These are phyloP conservation scores for Aspergillus brunneoviolaceus DNA, from an alignment of 2,329 filamentous ascomycete species.

Conservation along the genomic window DNA sequence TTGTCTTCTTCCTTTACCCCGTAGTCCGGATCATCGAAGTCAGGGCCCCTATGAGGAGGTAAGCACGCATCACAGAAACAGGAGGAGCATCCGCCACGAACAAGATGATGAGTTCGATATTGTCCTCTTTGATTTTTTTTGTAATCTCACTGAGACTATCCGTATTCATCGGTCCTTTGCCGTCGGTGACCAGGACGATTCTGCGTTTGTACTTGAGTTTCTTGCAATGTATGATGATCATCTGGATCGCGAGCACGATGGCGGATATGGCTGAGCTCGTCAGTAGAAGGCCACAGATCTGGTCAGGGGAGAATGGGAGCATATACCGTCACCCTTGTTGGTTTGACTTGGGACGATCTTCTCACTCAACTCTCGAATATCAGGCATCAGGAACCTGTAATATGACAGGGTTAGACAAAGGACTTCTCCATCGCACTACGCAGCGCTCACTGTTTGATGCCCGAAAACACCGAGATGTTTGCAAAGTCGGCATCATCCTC, in stretches of 20 bases:
- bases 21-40: constrained; percentile 89
- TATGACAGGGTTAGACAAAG: constrained; percentile 10
- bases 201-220: constrained; percentile 77
- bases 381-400: constrained; percentile 61
- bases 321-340: constrained; percentile 67
- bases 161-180: constrained; percentile 67
- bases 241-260: constrained; percentile 78
- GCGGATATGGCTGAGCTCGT: constrained; percentile 66
- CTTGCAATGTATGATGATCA: constrained; percentile 78
- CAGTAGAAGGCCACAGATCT: background rate
- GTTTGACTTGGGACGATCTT: constrained; percentile 67
- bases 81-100: constrained; percentile 46
- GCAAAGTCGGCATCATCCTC: constrained; percentile 69
- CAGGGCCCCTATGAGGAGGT: constrained; percentile 65
- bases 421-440: constrained; percentile 8
- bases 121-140: constrained; percentile 69
- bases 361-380: constrained; percentile 64
- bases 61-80: constrained; percentile 20
- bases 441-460: constrained; percentile 63
- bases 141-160: constrained; percentile 70
- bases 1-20: constrained; percentile 93
- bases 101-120: constrained; percentile 77
- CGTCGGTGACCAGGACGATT: constrained; percentile 85
- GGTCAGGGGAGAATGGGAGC: constrained; percentile 9
- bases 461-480: constrained; percentile 72